A percentile compares a stretch with the other conserved stretches of the same genome.
Evolutionary conservation across 2,329 filamentous ascomycete genomes (phyloP).

Genomic region (Pleoardoris graminearum): DNA sequence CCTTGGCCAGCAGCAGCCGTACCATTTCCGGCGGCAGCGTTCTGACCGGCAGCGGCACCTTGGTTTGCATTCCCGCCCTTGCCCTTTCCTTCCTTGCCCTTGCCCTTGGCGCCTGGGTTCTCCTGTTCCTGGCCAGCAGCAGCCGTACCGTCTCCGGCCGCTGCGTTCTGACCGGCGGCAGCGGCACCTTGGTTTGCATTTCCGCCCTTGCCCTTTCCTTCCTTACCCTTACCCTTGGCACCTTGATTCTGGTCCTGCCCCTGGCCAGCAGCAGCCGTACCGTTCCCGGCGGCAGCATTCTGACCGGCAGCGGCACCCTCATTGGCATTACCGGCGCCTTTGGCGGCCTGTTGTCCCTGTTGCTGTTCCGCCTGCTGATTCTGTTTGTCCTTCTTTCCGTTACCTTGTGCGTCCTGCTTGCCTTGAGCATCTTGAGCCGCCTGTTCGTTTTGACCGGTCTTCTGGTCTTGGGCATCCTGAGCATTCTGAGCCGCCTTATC

Average conservation of each 20-base stretch:
- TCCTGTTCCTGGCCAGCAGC: no score
- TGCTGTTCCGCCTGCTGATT: no score
- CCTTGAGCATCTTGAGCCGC: not conserved
- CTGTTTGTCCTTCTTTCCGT: not conserved
- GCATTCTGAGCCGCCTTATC: not conserved
- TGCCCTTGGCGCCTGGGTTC: not conserved
- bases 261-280: not conserved
- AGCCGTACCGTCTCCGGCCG: not conserved
- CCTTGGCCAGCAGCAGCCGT: no score
- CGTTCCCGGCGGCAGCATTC: not conserved
- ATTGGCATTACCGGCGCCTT: not conserved
- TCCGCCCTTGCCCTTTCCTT: constrained; percentile 4
- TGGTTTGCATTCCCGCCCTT: not conserved
- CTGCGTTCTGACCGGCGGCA: constrained; percentile 7
- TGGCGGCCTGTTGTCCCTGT: not conserved
- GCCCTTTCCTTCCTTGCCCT: not conserved
- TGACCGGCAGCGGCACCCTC: constrained; percentile 8
- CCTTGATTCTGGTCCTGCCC: not conserved
- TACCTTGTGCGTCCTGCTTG: constrained; percentile 4
- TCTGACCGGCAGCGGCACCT: constrained; percentile 9
- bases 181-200: constrained; percentile 5
- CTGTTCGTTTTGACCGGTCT: not conserved
- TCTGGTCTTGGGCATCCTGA: constrained; percentile 6
- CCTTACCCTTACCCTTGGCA: not conserved
- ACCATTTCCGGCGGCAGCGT: not conserved